Percentiles rank a stretch among this genome's conserved stretches.
These are phyloP conservation scores for Penicillium occitanis DNA, from an alignment of 2,329 filamentous ascomycete genomes.

Conservation along the genomic window DNA sequence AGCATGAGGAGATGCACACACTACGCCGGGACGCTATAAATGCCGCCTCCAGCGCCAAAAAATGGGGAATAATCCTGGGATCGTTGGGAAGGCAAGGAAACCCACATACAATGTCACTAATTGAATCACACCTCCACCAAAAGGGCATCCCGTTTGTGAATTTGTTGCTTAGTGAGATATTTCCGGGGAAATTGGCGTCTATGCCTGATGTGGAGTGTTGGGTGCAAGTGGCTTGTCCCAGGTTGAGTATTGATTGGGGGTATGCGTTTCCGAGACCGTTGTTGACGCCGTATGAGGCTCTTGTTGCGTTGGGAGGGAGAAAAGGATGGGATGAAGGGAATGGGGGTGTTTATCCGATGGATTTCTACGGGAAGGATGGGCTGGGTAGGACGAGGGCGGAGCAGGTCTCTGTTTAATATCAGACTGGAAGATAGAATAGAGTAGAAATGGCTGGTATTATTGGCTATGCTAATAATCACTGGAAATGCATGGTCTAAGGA, in stretches of 20 bases:
- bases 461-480: background rate
- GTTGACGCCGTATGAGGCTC: constrained; percentile 90
- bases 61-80: constrained; percentile 94
- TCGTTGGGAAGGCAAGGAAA: constrained; percentile 93
- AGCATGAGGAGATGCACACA: constrained; percentile 84
- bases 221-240: constrained; percentile 97
- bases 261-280: constrained; percentile 90
- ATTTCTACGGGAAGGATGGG: constrained; percentile 93
- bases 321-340: constrained; percentile 68
- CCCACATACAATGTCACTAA: constrained; percentile 82
- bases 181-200: constrained; percentile 89
- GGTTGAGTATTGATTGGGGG: constrained; percentile 97
- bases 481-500: background rate
- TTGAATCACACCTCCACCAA: constrained; percentile 72
- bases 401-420: constrained; percentile 3
- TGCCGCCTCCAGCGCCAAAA: constrained; percentile 71
- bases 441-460: background rate
- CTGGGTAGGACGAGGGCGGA: constrained; percentile 70
- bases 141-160: constrained; percentile 79
- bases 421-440: background rate
- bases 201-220: constrained; percentile 95
- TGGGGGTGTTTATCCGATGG: constrained; percentile 84
- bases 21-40: constrained; percentile 75
- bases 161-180: constrained; percentile 88
- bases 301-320: constrained; percentile 78